Conservation (phyloP, 495 filamentous ascomycete species). For the Lophiotrema nucula region DNA sequence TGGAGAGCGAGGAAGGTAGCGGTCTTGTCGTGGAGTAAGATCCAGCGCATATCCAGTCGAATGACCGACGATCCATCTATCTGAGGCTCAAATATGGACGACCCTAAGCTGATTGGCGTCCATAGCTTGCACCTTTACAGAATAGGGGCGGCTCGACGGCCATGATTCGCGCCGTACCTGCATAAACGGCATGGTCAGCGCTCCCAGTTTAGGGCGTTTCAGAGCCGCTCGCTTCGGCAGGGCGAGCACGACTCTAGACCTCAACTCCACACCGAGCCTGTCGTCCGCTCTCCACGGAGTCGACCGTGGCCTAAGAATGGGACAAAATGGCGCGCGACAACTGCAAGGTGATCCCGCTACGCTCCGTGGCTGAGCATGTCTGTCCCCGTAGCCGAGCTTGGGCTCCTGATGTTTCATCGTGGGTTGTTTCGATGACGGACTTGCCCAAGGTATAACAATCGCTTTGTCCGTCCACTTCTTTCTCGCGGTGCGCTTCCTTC, state of each 20-base stretch:
- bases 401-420: conserved; percentile 12
- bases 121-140: not conserved
- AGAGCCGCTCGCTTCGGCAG: conserved; percentile 17
- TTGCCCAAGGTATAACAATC: conserved; percentile 26
- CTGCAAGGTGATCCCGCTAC: conserved; percentile 1
- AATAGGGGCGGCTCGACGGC: not conserved
- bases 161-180: conserved; percentile 26
- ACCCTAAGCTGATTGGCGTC: conserved; percentile 7
- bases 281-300: not conserved
- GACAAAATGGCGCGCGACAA: conserved; percentile 32
- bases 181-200: conserved; percentile 8
- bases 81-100: not conserved
- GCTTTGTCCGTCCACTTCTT: not conserved
- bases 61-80: conserved; percentile 4
- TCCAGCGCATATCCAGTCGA: conserved; percentile 8
- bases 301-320: conserved; percentile 1
- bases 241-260: not conserved
- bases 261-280: conserved; percentile 1
- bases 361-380: conserved; percentile 23
- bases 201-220: conserved; percentile 10
- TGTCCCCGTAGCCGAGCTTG: conserved; percentile 3
- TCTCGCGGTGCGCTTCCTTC: conserved; percentile 13
- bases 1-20: not conserved
- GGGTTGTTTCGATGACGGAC: conserved; percentile 11
- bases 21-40: not conserved